Base-by-base conservation (phyloP, 805 yeast genomes). In the Candida sakaeoensis region DNA sequence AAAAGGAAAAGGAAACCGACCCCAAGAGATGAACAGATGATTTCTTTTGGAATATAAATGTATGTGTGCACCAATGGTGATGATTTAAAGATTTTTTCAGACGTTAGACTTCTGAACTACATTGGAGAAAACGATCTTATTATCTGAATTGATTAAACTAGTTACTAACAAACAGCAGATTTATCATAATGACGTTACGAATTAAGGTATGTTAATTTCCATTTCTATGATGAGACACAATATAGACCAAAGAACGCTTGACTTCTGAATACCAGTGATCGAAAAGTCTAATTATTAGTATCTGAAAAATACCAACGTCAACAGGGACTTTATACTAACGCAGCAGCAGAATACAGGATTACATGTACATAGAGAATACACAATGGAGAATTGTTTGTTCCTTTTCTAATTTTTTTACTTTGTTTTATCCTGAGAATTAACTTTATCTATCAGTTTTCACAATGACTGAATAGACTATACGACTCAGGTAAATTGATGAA, bases 41-140 rank as follows among this genome's bases (percentile, higher is more conserved):
- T n/a, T n/a, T n/a, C n/a, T n/a, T n/a, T n/a, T n/a, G n/a, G n/a
- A n/a, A n/a, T n/a, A n/a, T n/a, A n/a, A n/a, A n/a, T n/a, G 45
- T 41, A 45, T 41, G 43, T 40, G 14, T 13, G 25, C 9, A 26
- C 10, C 3, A 6, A 22, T 15, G 16, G 49, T 62, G 69, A 64
- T 64, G 70, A 61, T 48, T 40, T 57, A 51, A 51, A 57, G 60
- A 55, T 53, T 17, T 53, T 54, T 44, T 53, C 42, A 58, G 68
- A 61, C 69, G 69, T 64, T 65, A 63, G 70, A 65, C 70, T 65
- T 57, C 70, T 62, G 52, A 64, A 48, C 39, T 31, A 28, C 40
- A 30, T 52, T 63, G 68, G 57, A 61, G 69, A 62, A 42, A 55
- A 46, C 19, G 31, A 16, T 15, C 15, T 30, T 28, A 22, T 4